Evolutionary conservation across 768 basidiomycete species (phyloP).

Genomic region (Gloeostereum incarnatum): DNA sequence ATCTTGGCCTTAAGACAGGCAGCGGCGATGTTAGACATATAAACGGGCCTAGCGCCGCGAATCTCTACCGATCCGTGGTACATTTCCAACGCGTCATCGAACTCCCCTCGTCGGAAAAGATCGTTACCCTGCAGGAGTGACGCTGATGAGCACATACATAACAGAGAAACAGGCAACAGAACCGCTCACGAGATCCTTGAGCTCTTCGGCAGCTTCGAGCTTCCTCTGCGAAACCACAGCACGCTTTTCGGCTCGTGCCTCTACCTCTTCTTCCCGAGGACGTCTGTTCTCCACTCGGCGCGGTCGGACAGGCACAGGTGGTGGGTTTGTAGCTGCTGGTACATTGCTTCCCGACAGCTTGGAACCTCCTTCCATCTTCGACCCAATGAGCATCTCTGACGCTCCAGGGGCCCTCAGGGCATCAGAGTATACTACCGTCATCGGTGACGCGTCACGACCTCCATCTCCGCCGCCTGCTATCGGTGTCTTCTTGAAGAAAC

Average conservation of each 20-base stretch:
- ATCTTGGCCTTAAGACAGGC: slow-evolving; percentile 5
- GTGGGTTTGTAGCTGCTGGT: neutral
- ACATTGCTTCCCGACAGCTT: neutral
- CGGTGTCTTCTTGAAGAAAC: neutral
- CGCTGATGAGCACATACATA: no score
- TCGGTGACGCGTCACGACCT: no score
- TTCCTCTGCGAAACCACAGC: slow-evolving; percentile 1
- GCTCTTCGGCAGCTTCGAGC: slow-evolving; percentile 1
- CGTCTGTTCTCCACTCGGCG: neutral
- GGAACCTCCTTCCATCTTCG: neutral
- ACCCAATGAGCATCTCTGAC: neutral
- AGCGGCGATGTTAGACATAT: slow-evolving; percentile 5
- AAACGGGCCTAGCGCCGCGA: slow-evolving; percentile 3
- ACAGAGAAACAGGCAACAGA: no score
- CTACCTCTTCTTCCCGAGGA: slow-evolving; percentile 6
- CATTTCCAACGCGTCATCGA: neutral
- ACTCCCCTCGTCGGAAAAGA: slow-evolving; percentile 1
- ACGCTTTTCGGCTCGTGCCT: slow-evolving; percentile 8
- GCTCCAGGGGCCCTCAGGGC: slow-evolving; percentile 1
- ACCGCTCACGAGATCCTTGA: no score
- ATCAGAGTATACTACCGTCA: slow-evolving; percentile 1
- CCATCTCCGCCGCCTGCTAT: no score
- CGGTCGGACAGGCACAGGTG: neutral
- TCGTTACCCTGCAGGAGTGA: slow-evolving; percentile 6
- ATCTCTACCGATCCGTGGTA: slow-evolving; percentile 2